Conservation (phyloP, 1,284 basidiomycete species). For the Volvariella surrecta region DNA sequence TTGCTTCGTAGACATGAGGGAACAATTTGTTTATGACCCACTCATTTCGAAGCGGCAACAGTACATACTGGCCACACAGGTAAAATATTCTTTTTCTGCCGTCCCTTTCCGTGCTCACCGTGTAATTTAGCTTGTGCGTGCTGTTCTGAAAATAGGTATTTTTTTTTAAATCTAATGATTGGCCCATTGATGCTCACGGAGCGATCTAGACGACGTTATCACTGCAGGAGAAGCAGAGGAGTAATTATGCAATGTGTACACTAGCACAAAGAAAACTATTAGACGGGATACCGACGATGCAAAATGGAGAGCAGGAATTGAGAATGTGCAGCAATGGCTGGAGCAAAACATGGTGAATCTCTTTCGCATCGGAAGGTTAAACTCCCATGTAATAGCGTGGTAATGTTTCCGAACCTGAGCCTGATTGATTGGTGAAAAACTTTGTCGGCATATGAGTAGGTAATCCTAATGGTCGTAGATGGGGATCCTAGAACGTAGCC, state of each 20-base stretch:
- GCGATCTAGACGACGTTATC: constrained; percentile 8
- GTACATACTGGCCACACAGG: constrained; percentile 95
- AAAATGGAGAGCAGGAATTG: too few species aligned
- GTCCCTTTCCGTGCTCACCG: constrained; percentile 5
- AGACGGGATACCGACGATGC: too few species aligned
- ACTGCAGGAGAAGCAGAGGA: constrained; percentile 7
- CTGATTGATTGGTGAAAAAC: too few species aligned
- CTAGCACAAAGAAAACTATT: too few species aligned
- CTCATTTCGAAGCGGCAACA: constrained; percentile 97
- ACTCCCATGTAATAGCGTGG: too few species aligned
- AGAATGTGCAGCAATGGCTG: too few species aligned
- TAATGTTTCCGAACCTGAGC: too few species aligned
- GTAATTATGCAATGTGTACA: not conserved
- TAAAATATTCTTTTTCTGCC: constrained; percentile 22
- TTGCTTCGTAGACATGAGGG: constrained; percentile 81
- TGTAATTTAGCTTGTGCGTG: constrained; percentile 47
- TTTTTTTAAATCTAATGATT: constrained; percentile 7
- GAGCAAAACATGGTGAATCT: too few species aligned
- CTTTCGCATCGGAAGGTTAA: too few species aligned
- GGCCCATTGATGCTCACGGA: not conserved
- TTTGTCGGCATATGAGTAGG: too few species aligned
- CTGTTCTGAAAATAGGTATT: constrained; percentile 68
- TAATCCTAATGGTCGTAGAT: too few species aligned
- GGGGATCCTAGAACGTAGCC: too few species aligned
- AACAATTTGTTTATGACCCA: constrained; percentile 95